Conservation (phyloP, 2,329 filamentous ascomycete species). For the Chalaropsis ovoidea region DNA sequence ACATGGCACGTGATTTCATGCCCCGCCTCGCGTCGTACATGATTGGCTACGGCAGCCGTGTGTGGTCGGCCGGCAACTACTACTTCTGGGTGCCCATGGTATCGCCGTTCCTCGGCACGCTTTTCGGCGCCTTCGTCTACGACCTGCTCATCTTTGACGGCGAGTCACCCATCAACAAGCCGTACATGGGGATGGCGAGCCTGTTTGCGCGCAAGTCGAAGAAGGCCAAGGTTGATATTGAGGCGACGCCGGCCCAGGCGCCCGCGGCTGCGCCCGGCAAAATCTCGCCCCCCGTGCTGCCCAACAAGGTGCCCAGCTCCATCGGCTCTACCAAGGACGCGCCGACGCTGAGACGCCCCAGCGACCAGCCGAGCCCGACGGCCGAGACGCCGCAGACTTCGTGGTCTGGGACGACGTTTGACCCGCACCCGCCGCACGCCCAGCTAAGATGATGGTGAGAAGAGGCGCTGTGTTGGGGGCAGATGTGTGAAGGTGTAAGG, state of each 20-base stretch:
- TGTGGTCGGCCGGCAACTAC: constrained; percentile 57
- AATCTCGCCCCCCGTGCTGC: neutral
- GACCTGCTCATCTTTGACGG: constrained; percentile 60
- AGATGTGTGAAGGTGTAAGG: neutral
- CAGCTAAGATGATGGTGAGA: neutral
- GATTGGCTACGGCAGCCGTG: constrained; percentile 56
- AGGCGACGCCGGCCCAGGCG: neutral
- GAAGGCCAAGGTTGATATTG: constrained; percentile 30
- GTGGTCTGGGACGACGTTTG: neutral
- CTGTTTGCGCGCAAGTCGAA: constrained; percentile 33
- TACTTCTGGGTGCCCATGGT: constrained; percentile 73
- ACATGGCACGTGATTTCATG: constrained; percentile 61
- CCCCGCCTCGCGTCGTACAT: constrained; percentile 57
- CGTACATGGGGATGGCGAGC: constrained; percentile 52
- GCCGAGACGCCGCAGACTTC: neutral
- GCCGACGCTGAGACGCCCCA: neutral
- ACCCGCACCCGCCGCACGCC: neutral
- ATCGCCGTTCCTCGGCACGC: constrained; percentile 54
- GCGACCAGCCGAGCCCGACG: neutral
- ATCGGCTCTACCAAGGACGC: neutral
- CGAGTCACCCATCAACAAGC: constrained; percentile 58
- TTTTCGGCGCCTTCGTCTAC: constrained; percentile 56
- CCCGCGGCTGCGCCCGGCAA: neutral
- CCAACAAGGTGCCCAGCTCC: neutral
- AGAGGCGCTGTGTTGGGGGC: neutral